Conservation (phyloP, 2,329 filamentous ascomycete species). For the Diplocarpon mali region DNA sequence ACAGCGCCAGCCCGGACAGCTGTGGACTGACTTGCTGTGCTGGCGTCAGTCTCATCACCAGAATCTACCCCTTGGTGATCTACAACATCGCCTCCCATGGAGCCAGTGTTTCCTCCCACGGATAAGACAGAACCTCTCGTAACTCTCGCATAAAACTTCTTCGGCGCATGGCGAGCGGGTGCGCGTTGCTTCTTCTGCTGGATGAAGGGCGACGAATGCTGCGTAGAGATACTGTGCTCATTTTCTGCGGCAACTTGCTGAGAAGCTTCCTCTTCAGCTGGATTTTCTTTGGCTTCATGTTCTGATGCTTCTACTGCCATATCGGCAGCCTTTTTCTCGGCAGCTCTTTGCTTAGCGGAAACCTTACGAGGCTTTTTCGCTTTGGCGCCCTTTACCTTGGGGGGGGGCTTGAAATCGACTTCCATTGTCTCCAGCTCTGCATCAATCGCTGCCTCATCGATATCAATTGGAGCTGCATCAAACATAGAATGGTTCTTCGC, state of each 20-base stretch:
- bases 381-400: constrained; percentile 23
- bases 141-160: constrained; percentile 7
- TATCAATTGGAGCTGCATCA: constrained; percentile 13
- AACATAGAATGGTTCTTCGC: constrained; percentile 20
- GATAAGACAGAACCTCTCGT: constrained; percentile 18
- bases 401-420: constrained; percentile 19
- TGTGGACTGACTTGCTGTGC: constrained; percentile 23
- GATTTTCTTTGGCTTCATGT: constrained; percentile 7
- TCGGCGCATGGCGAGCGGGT: constrained; percentile 12
- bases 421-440: constrained; percentile 25
- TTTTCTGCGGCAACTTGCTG: constrained; percentile 17
- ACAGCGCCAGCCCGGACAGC: constrained; percentile 17
- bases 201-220: constrained; percentile 16
- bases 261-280: constrained; percentile 12
- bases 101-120: constrained; percentile 9
- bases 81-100: constrained; percentile 5
- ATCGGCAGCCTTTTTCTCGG: constrained; percentile 19
- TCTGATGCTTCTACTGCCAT: constrained; percentile 15
- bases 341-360: constrained; percentile 24
- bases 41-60: constrained; percentile 27
- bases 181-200: constrained; percentile 18
- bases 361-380: constrained; percentile 23
- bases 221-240: constrained; percentile 20
- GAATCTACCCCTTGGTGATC: constrained; percentile 24
- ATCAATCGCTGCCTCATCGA: constrained; percentile 24